Percentiles rank a stretch among this genome's conserved stretches.
Evolutionary conservation across 2,329 filamentous ascomycete genomes (phyloP).

Genomic region (Fusarium sp.): DNA sequence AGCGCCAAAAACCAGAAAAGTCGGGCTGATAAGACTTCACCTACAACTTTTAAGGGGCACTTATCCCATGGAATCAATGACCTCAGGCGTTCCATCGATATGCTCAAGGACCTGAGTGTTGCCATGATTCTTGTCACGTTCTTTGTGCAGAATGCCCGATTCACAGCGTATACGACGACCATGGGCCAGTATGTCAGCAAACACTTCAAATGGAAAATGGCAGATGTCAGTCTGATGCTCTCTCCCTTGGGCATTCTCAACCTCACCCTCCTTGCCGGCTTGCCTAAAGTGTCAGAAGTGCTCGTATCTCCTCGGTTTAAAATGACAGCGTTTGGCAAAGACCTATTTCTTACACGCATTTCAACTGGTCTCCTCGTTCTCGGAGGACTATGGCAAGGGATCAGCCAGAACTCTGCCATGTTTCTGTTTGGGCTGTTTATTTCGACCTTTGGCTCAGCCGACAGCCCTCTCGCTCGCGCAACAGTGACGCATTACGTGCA

Average conservation of each 20-base stretch:
- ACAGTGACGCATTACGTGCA: slow-evolving; percentile 55
- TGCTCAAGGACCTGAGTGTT: slow-evolving; percentile 53
- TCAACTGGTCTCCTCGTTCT: slow-evolving; percentile 50
- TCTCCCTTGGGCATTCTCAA: slow-evolving; percentile 55
- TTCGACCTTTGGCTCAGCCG: slow-evolving; percentile 53
- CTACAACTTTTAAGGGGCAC: slow-evolving; percentile 44
- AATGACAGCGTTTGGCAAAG: slow-evolving; percentile 52
- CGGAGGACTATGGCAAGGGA: slow-evolving; percentile 50
- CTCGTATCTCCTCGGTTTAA: slow-evolving; percentile 50
- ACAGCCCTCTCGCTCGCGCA: slow-evolving; percentile 54
- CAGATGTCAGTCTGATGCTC: slow-evolving; percentile 55
- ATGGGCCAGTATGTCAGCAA: slow-evolving; percentile 58
- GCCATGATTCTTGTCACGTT: slow-evolving; percentile 54
- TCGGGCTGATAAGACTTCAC: slow-evolving; percentile 9
- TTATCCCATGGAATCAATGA: slow-evolving; percentile 48
- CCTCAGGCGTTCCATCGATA: slow-evolving; percentile 47
- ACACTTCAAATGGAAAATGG: slow-evolving; percentile 57
- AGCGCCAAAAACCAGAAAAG: slow-evolving; percentile 36
- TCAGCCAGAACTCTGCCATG: slow-evolving; percentile 48
- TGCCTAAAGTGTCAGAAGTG: slow-evolving; percentile 51
- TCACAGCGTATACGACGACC: slow-evolving; percentile 50
- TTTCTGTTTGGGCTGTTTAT: slow-evolving; percentile 55
- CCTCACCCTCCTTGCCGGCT: slow-evolving; percentile 50
- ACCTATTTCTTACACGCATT: slow-evolving; percentile 50
- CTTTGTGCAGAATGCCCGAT: slow-evolving; percentile 53